Evolutionary conservation across 352 stramenopile genomes (phyloP), one percentile per base, ranked within the genome.

Genomic region (Blastocystis sp.): DNA sequence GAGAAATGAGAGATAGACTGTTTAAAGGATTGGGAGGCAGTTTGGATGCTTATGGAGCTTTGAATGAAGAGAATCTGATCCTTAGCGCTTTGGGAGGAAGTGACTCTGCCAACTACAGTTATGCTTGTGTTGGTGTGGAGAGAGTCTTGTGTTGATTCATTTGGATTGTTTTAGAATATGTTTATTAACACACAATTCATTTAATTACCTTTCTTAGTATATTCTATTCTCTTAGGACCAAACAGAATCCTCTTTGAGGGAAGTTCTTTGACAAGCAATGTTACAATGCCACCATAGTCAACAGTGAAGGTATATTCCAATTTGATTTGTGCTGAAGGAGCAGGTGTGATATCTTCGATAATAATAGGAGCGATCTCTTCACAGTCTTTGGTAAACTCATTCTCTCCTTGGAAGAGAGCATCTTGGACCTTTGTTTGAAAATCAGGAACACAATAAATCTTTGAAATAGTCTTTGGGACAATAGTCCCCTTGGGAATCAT

Each of bases 41-140:
- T 27, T 39, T 78, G 66, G 37, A 78, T 11, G 66, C 66, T 5
- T 78, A 78, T 29, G 66, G 67, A 24, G 37, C 67, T 24, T 29
- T 59, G 43, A 80, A 80, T 42, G 67, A 80, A 19, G 67, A 80
- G 19, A 80, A 80, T 61, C 27, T 80, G 39, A 35, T 59, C 43
- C 46, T 80, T 58, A 80, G 67, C 67, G 32, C 67, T 24, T 21
- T 80, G n/a, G 67, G n/a, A 49, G 39, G 67, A 11, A 80, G 42
- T 63, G 67, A 80, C 16, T 80, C 67, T 16, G 61, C 67, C 12
- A 63, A 58, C 42, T 80, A 80, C 32, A 80, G 24, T 24, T 80
- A 80, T 58, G 67, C 67, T 2, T 80, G 67, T 63, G 67, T 80
- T 27, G 46, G 32, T 37, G 43, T 80, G 27, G 67, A 80, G 43